These are phyloP conservation scores for Solanum chilense DNA, from an alignment of 257 asterid species.

Conservation along the genomic window DNA sequence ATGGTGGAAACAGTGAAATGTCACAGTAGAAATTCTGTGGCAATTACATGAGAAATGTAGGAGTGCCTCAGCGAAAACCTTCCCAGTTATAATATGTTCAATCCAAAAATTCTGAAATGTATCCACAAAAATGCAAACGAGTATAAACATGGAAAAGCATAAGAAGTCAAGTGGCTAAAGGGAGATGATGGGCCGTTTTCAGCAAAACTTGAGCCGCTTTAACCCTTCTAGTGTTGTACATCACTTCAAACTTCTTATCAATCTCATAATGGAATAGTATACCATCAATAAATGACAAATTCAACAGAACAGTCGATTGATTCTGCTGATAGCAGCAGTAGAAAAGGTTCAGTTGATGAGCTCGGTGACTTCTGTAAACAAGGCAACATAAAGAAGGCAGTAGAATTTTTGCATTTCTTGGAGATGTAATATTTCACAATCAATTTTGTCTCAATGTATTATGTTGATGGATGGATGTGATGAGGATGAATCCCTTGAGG, in stretches of 20 bases:
- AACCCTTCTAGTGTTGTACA: slow-evolving; percentile 9
- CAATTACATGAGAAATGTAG: slow-evolving; percentile 1
- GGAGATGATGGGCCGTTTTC: background rate
- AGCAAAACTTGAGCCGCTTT: slow-evolving; percentile 8
- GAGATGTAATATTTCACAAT: slow-evolving; percentile 31
- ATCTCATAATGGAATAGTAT: slow-evolving; percentile 6
- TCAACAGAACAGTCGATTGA: slow-evolving; percentile 8
- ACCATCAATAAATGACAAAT: slow-evolving; percentile 5
- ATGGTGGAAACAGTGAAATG: slow-evolving; percentile 2
- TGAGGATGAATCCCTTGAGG: slow-evolving; percentile 43
- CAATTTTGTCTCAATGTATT: slow-evolving; percentile 43
- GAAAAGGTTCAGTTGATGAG: slow-evolving; percentile 25
- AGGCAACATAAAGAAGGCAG: slow-evolving; percentile 50
- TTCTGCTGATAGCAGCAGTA: slow-evolving; percentile 7
- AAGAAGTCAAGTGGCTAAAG: background rate
- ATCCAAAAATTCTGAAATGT: slow-evolving; percentile 8
- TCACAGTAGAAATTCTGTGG: slow-evolving; percentile 10
- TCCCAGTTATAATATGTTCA: background rate
- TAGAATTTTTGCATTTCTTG: slow-evolving; percentile 35
- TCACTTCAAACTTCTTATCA: slow-evolving; percentile 8
- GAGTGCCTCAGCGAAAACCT: slow-evolving; percentile 4
- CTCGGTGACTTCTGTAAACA: slow-evolving; percentile 42
- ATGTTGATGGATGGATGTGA: slow-evolving; percentile 51
- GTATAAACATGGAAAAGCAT: background rate
- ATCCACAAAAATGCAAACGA: background rate